Percentiles rank a stretch among this genome's conserved stretches.
These are phyloP conservation scores for Fusarium sp. DNA, from an alignment of 2,329 filamentous ascomycete genomes.

Conservation along the genomic window DNA sequence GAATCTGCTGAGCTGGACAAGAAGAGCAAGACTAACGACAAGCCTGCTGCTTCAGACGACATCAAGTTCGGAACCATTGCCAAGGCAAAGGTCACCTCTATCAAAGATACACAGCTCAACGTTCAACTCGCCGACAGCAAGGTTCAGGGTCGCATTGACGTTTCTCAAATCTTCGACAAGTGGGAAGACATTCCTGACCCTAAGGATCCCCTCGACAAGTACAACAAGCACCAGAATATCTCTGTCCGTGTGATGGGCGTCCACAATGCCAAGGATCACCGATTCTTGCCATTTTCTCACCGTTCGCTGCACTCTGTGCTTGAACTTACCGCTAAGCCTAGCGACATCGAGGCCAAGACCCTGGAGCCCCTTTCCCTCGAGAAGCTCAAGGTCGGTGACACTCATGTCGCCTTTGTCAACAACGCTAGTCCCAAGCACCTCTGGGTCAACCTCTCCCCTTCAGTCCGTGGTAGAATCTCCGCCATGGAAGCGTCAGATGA, in stretches of 20 bases:
- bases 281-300: slow-evolving; percentile 92
- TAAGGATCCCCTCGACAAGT: slow-evolving; percentile 80
- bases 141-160: slow-evolving; percentile 90
- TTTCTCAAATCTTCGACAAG: slow-evolving; percentile 88
- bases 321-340: slow-evolving; percentile 86
- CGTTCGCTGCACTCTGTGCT: slow-evolving; percentile 83
- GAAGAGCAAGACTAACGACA: slow-evolving; percentile 50
- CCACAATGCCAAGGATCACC: slow-evolving; percentile 89
- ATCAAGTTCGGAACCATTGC: slow-evolving; percentile 77
- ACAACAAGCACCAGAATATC: slow-evolving; percentile 77
- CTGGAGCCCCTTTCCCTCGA: slow-evolving; percentile 73
- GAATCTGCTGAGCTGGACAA: slow-evolving; percentile 57
- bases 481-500: slow-evolving; percentile 90
- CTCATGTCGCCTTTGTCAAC: slow-evolving; percentile 88
- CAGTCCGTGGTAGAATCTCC: slow-evolving; percentile 84
- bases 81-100: slow-evolving; percentile 81
- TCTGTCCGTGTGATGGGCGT: slow-evolving; percentile 84
- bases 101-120: slow-evolving; percentile 93
- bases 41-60: slow-evolving; percentile 69
- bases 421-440: slow-evolving; percentile 83
- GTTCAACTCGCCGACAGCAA: slow-evolving; percentile 80
- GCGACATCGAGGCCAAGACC: slow-evolving; percentile 64
- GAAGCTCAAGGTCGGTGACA: slow-evolving; percentile 76
- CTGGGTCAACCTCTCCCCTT: slow-evolving; percentile 92
- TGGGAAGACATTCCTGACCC: slow-evolving; percentile 89